Percentiles rank a stretch among this genome's conserved stretches.
Evolutionary conservation across 176 grass and related monocot genomes (phyloP).

Genomic region (Triticum turgidum): DNA sequence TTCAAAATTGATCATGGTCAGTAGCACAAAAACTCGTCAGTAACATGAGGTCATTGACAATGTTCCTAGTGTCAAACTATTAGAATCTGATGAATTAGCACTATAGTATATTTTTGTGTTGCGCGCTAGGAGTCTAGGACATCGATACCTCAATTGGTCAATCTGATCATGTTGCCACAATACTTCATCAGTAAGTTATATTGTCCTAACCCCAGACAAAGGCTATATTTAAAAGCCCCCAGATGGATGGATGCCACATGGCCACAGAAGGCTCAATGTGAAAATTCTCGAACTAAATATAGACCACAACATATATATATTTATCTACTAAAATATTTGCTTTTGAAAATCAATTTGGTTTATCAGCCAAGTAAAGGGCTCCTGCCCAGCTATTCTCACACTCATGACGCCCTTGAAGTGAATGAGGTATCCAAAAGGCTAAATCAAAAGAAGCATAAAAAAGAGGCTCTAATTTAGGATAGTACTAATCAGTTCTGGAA

Average conservation of each 20-base stretch:
- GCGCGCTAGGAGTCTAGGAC: not conserved
- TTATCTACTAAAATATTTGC: slow-evolving; percentile 5
- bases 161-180: not conserved
- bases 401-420: no score
- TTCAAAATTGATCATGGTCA: not conserved
- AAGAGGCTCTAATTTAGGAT: no score
- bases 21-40: not conserved
- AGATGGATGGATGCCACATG: not conserved
- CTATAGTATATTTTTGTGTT: not conserved
- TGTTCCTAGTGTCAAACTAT: not conserved
- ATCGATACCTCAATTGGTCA: not conserved
- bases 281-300: not conserved
- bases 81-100: not conserved
- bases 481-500: no score
- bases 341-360: not conserved
- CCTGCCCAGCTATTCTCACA: no score
- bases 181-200: not conserved
- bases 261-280: not conserved
- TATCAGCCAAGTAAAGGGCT: no score
- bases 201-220: not conserved
- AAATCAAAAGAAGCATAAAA: no score
- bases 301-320: not conserved
- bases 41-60: not conserved
- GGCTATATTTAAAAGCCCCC: not conserved
- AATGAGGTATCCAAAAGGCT: no score